These are phyloP conservation scores for Sclerotinia subarctica DNA, from an alignment of 2,329 filamentous ascomycete species.

Conservation along the genomic window DNA sequence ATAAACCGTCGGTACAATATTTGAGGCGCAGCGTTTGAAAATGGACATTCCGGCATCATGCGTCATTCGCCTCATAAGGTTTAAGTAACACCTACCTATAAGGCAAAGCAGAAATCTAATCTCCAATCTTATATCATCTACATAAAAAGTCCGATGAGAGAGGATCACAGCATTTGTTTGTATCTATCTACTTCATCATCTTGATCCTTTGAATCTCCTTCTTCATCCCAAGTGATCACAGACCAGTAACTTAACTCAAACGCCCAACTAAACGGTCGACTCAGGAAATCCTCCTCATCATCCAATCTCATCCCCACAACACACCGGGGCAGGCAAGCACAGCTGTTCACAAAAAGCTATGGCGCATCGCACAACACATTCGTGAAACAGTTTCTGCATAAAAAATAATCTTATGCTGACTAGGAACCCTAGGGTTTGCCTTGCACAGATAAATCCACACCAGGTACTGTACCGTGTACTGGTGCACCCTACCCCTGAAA, in stretches of 20 bases:
- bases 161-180: not conserved
- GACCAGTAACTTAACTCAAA: not conserved
- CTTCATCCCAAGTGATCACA: not conserved
- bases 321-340: not conserved
- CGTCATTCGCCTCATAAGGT: not conserved
- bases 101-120: not conserved
- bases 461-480: no score
- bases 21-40: not conserved
- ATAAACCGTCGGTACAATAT: not conserved
- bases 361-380: constrained; percentile 9
- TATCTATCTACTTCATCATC: not conserved
- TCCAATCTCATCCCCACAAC: constrained; percentile 2
- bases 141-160: not conserved
- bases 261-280: not conserved
- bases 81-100: not conserved
- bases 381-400: constrained; percentile 13
- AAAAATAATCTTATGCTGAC: not conserved
- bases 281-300: not conserved
- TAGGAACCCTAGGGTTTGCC: not conserved
- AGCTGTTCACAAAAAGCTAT: not conserved
- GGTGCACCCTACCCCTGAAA: constrained; percentile 7
- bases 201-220: not conserved
- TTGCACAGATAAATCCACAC: not conserved
- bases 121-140: not conserved
- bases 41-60: not conserved